Percentiles rank a stretch among this genome's conserved stretches.
phyloP scores from a whole-genome alignment of 1,284 basidiomycete genomes.

The Trametes hirsuta region DNA sequence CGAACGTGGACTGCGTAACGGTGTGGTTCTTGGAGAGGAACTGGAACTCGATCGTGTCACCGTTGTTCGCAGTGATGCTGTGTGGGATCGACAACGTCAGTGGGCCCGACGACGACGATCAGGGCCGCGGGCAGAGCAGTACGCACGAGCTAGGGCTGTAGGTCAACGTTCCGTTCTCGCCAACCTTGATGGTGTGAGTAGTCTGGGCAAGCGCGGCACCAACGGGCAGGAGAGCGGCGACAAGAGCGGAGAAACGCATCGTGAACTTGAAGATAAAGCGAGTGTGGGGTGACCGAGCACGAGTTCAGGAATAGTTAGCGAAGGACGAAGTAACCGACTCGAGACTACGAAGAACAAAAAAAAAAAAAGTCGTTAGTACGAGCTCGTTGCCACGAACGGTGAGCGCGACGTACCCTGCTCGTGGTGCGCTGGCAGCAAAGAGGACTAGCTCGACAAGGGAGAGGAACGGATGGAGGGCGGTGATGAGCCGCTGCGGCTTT shows the following conservation, averaged over 20 bases:
- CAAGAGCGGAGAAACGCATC: constrained; percentile 55
- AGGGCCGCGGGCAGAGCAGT: background rate
- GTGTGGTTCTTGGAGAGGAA: constrained; percentile 50
- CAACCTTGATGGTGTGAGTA: constrained; percentile 48
- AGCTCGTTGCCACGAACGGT: background rate
- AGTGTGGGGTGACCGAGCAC: constrained; percentile 21
- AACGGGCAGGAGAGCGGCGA: constrained; percentile 46
- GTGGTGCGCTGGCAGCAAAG: constrained; percentile 34
- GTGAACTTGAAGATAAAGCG: constrained; percentile 32
- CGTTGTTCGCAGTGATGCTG: constrained; percentile 48
- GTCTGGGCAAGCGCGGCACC: constrained; percentile 43
- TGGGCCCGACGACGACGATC: background rate
- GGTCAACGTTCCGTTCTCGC: constrained; percentile 44
- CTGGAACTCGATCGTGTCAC: constrained; percentile 58
- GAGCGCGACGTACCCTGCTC: constrained; percentile 37
- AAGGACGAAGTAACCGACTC: constrained; percentile 37
- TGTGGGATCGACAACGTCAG: background rate
- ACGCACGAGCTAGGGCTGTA: constrained; percentile 45
- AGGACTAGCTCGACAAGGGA: constrained; percentile 32
- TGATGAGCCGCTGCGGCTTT: constrained; percentile 10
- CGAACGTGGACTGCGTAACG: constrained; percentile 63
- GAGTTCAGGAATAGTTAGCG: constrained; percentile 29
- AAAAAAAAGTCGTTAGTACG: background rate
- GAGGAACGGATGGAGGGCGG: constrained; percentile 22
- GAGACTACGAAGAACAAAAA: constrained; percentile 29